Base-by-base conservation (phyloP, 2,329 filamentous ascomycete genomes). In the Penicillium sp. region DNA sequence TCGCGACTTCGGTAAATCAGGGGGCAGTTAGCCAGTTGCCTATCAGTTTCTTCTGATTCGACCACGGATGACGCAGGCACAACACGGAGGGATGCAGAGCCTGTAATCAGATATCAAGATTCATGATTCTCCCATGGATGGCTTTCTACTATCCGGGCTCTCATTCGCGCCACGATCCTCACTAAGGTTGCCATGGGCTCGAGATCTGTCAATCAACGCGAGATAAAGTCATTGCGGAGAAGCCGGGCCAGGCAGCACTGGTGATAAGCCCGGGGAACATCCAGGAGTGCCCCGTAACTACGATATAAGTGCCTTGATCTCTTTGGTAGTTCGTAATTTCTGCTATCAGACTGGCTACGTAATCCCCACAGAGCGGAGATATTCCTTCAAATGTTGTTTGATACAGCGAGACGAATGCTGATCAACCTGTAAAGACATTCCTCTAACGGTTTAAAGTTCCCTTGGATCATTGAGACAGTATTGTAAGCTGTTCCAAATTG, bases 11-110 rank as follows among this genome's bases (percentile, higher is more conserved):
- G 5, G 10, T 35, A 35, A 49, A 14, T 22, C 18, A 49, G 46
- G 27, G 27, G 46, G n/a, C 6, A 19, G 16, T n/a, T 39, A 16
- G 18, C 13, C 5, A 22, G 49, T 5, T 54, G 46, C 50, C 56
- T 55, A 60, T 58, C 57, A 50, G 31, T 2, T n/a, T 27, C 13
- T 22, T 55, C 24, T 61, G 5, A 61, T 61, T 61, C 50, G 60
- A 27, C 33, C n/a, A 7, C 22, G 18, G 11, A 35, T 54, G 31
- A 53, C 36, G 46, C 24, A 54, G 19, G 31, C 16, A 14, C 16
- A n/a, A 41, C 36, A 14, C 44, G 36, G 24, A 24, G 37, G 31
- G 14, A n/a, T 43, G 2, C n/a, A 18, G 27, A 24, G 10, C 31
- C 11, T 7, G 11, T 19, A 22, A 14, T 18, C 9, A 31, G 31